Evolutionary conservation across 2,329 filamentous ascomycete genomes (phyloP).

Genomic region (Microcyclospora pomicola): DNA sequence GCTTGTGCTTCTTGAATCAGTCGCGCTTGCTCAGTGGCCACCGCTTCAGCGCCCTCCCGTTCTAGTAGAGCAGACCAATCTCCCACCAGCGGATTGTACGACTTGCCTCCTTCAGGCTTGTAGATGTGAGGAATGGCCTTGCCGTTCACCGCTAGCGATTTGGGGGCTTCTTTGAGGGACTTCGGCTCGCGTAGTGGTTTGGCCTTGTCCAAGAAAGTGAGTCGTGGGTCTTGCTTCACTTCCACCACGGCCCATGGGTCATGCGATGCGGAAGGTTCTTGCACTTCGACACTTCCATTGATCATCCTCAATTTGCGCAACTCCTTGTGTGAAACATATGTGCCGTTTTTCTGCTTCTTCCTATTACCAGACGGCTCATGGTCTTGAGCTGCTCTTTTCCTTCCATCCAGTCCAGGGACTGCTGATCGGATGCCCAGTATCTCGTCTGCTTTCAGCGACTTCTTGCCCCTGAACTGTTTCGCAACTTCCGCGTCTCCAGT

Average conservation of each 20-base stretch:
- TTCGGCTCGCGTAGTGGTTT: conserved; percentile 56
- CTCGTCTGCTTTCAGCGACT: conserved; percentile 77
- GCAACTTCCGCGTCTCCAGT: conserved; percentile 54
- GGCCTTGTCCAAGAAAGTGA: conserved; percentile 50
- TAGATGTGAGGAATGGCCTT: conserved; percentile 66
- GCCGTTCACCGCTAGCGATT: conserved; percentile 71
- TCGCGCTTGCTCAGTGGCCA: conserved; percentile 65
- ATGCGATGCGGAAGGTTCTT: conserved; percentile 47
- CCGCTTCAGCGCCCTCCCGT: conserved; percentile 61
- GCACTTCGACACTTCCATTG: conserved; percentile 36
- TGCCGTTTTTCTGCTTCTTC: conserved; percentile 66
- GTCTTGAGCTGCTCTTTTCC: conserved; percentile 60
- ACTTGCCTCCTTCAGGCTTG: conserved; percentile 68
- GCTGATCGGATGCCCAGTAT: conserved; percentile 77
- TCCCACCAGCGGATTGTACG: conserved; percentile 80
- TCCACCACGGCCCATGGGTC: conserved; percentile 62
- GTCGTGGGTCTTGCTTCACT: conserved; percentile 37
- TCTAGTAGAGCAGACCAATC: conserved; percentile 71
- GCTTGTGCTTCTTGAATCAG: conserved; percentile 54
- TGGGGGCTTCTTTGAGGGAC: conserved; percentile 61
- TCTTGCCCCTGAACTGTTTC: conserved; percentile 52
- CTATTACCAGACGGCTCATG: conserved; percentile 31
- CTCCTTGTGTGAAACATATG: conserved; percentile 68
- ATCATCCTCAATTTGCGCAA: conserved; percentile 63
- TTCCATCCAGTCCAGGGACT: conserved; percentile 58